phyloP scores from a whole-genome alignment of 129 eudicot species.

The Tagetes patula region DNA sequence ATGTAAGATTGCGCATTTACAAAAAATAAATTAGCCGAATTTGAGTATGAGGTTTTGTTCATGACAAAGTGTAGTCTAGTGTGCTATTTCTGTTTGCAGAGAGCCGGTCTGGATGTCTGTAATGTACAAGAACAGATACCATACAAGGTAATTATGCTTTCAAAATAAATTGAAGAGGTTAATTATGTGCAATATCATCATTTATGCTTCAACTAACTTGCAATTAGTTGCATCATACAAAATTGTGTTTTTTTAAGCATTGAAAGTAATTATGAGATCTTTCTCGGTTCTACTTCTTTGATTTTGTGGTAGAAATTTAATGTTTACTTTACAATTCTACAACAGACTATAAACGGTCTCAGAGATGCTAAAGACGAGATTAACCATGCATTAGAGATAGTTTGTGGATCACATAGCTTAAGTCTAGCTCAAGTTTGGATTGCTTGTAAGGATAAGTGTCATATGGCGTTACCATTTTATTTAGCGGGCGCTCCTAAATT shows the following conservation, averaged over 20 bases:
- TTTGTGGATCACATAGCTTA: no score
- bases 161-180: not conserved
- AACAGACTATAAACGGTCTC: conserved; percentile 22
- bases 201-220: not conserved
- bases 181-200: not conserved
- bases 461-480: not conserved
- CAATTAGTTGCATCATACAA: no score
- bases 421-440: conserved; percentile 17
- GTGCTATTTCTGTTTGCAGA: conserved; percentile 4
- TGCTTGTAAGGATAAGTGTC: no score
- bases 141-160: not conserved
- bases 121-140: conserved; percentile 8
- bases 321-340: not conserved
- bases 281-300: not conserved
- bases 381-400: not conserved
- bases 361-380: not conserved
- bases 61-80: not conserved
- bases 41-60: no score
- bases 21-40: no score
- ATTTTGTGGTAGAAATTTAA: not conserved
- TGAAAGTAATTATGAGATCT: not conserved
- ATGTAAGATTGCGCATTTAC: no score
- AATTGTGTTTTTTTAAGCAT: not conserved
- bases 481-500: not conserved
- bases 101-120: not conserved